These are phyloP conservation scores for Colletotrichum lindemuthianum DNA, from an alignment of 2,329 filamentous ascomycete genomes.

Conservation along the genomic window DNA sequence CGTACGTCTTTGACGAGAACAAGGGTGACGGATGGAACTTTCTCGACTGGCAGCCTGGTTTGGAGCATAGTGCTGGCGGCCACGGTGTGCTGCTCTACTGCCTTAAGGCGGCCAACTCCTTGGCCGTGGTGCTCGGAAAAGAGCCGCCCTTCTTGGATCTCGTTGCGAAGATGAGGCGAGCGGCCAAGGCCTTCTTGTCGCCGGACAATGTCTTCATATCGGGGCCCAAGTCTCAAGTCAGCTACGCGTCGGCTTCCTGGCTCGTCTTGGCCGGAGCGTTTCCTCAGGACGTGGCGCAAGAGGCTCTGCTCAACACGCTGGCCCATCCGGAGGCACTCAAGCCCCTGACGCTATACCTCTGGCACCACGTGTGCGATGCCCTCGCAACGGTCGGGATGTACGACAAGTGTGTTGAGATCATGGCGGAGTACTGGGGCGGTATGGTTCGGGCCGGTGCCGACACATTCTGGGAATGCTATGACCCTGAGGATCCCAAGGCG, in stretches of 20 bases:
- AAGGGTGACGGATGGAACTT: slow-evolving; percentile 43
- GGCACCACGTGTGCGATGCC: slow-evolving; percentile 44
- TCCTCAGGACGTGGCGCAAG: slow-evolving; percentile 34
- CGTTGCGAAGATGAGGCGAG: slow-evolving; percentile 39
- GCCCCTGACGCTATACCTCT: slow-evolving; percentile 45
- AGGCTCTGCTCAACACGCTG: slow-evolving; percentile 41
- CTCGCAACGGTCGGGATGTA: slow-evolving; percentile 40
- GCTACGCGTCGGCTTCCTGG: slow-evolving; percentile 46
- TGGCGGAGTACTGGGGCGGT: slow-evolving; percentile 46
- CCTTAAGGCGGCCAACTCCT: slow-evolving; percentile 42
- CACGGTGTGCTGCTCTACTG: slow-evolving; percentile 44
- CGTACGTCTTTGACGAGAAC: slow-evolving; percentile 37
- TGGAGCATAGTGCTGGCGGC: slow-evolving; percentile 44
- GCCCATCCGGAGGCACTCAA: slow-evolving; percentile 40
- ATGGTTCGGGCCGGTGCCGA: slow-evolving; percentile 46
- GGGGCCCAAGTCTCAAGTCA: slow-evolving; percentile 42
- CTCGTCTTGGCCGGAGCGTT: slow-evolving; percentile 42
- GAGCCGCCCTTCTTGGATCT: slow-evolving; percentile 38
- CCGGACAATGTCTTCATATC: slow-evolving; percentile 39
- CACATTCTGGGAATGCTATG: slow-evolving; percentile 47
- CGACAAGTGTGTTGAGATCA: slow-evolving; percentile 42
- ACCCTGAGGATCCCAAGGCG: slow-evolving; percentile 40
- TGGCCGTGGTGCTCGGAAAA: slow-evolving; percentile 40
- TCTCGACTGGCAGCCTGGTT: slow-evolving; percentile 43
- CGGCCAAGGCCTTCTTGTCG: slow-evolving; percentile 38